A percentile compares a stretch with the other conserved stretches of the same genome.
These are phyloP conservation scores for Raphidocelis subcapitata DNA, from an alignment of 139 green algal genomes.

Conservation along the genomic window DNA sequence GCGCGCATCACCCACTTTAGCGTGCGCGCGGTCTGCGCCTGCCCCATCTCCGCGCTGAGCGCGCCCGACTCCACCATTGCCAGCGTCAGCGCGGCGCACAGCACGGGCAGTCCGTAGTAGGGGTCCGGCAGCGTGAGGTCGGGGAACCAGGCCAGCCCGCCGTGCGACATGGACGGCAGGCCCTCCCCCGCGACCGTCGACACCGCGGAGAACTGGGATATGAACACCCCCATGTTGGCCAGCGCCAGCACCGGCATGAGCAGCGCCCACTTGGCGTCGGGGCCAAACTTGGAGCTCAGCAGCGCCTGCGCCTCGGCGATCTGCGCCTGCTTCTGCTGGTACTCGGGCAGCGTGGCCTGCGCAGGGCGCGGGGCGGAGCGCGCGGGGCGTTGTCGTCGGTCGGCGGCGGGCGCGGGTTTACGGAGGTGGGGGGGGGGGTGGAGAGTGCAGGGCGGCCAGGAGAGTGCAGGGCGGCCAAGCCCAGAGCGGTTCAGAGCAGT, in stretches of 20 bases:
- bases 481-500: too few relatives aligned
- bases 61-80: constrained; percentile 70
- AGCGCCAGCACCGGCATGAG: constrained; percentile 32
- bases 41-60: constrained; percentile 12
- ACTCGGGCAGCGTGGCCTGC: constrained; percentile 11
- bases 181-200: constrained; percentile 45
- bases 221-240: constrained; percentile 40
- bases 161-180: constrained; percentile 68
- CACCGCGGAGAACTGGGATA: constrained; percentile 51
- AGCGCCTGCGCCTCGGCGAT: background rate
- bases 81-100: constrained; percentile 69
- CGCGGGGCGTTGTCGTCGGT: constrained; percentile 3
- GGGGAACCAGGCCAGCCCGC: constrained; percentile 79
- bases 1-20: constrained; percentile 74
- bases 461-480: too few relatives aligned
- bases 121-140: constrained; percentile 85
- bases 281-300: background rate
- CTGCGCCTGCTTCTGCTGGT: background rate
- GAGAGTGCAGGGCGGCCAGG: too few relatives aligned
- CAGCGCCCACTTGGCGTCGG: background rate
- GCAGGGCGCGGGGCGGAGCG: constrained; percentile 26
- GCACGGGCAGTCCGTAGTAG: constrained; percentile 71
- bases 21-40: background rate
- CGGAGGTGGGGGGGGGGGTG: background rate
- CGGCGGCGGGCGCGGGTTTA: background rate